Conservation (phyloP, 768 basidiomycete genomes). For the Kwoniella shandongensis region DNA sequence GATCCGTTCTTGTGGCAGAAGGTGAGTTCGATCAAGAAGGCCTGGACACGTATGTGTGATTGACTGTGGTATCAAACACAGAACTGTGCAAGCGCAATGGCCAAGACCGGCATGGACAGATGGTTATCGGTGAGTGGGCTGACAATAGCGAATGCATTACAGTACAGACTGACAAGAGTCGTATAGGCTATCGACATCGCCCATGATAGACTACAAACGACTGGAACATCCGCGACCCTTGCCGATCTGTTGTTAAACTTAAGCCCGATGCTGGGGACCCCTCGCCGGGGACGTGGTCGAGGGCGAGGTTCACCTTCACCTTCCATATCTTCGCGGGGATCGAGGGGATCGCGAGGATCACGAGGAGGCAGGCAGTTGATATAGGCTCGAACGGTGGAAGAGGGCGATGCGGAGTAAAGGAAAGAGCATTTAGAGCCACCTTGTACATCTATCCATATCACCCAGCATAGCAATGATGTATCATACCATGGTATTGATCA, state of each 20-base stretch:
- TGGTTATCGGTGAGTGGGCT: constrained; percentile 17
- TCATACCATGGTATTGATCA: too few species aligned
- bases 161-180: neutral
- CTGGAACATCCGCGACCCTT: constrained; percentile 9
- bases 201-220: constrained; percentile 4
- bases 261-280: constrained; percentile 2
- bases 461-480: too few species aligned
- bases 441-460: neutral
- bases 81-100: constrained; percentile 29
- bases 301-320: constrained; percentile 1
- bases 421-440: neutral
- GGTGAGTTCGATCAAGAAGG: too few species aligned
- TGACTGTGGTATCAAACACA: neutral
- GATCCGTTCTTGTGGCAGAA: constrained; percentile 52
- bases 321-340: neutral
- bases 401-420: neutral
- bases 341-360: neutral
- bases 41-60: neutral
- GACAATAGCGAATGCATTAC: neutral
- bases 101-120: constrained; percentile 17
- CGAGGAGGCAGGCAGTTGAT: constrained; percentile 1
- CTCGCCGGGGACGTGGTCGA: constrained; percentile 8
- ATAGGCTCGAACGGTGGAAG: neutral
- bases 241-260: constrained; percentile 15
- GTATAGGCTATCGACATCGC: constrained; percentile 9